phyloP scores from a whole-genome alignment of 2,329 filamentous ascomycete species.

The Knoxdaviesia capensis region DNA sequence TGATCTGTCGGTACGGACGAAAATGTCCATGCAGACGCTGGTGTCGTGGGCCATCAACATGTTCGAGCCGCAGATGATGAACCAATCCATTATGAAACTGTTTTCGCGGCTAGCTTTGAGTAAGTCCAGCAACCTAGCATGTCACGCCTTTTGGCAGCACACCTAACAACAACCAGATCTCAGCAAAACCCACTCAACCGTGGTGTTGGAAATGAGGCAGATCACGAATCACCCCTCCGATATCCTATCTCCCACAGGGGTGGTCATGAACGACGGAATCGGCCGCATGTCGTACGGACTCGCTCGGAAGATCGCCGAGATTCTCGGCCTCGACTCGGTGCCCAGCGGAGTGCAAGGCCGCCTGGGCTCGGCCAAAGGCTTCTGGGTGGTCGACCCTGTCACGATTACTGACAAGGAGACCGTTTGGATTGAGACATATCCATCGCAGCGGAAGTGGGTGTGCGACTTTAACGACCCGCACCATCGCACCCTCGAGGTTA shows the following conservation, averaged over 20 bases:
- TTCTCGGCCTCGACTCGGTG: conserved; percentile 27
- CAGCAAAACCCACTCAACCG: conserved; percentile 25
- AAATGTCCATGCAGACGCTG: conserved; percentile 19
- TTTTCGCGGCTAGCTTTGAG: conserved; percentile 37
- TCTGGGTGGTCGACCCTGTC: conserved; percentile 45
- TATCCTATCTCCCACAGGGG: conserved; percentile 16
- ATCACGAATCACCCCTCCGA: conserved; percentile 19
- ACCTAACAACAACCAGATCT: conserved; percentile 19
- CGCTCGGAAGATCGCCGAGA: conserved; percentile 27
- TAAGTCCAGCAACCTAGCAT: conserved; percentile 10
- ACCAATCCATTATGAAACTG: conserved; percentile 30
- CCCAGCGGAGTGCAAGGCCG: conserved; percentile 50
- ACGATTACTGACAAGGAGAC: conserved; percentile 16
- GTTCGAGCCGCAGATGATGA: conserved; percentile 15
- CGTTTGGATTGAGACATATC: conserved; percentile 46
- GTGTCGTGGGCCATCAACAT: conserved; percentile 32
- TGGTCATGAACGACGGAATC: conserved; percentile 48
- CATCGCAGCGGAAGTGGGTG: conserved; percentile 50
- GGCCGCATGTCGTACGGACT: conserved; percentile 41
- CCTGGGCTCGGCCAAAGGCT: conserved; percentile 53
- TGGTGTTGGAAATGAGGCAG: conserved; percentile 23
- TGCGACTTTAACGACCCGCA: conserved; percentile 23
- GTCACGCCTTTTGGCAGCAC: not conserved
- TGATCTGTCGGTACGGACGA: too few relatives aligned
- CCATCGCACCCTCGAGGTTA: conserved; percentile 47